Conservation (phyloP, 2,329 filamentous ascomycete species). For the Thelonectria blattea region DNA sequence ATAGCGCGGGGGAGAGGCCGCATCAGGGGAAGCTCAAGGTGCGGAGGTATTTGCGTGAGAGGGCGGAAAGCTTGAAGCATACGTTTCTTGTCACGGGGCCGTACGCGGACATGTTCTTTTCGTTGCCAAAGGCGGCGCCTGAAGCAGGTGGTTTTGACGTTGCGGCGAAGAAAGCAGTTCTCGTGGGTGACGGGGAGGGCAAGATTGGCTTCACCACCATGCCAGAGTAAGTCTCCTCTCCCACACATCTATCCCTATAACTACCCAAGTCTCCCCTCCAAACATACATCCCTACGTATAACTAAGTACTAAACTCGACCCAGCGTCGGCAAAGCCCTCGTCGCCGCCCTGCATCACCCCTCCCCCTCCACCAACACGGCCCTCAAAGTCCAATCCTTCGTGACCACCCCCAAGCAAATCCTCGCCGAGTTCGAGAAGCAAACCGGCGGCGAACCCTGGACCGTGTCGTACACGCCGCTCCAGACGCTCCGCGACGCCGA, state of each 20-base stretch:
- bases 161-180: conserved; percentile 59
- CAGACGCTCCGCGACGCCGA: conserved; percentile 62
- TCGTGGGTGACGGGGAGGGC: conserved; percentile 67
- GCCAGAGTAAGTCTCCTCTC: conserved; percentile 62
- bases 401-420: conserved; percentile 66
- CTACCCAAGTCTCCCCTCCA: not conserved
- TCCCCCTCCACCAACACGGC: conserved; percentile 59
- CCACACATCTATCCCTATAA: no score
- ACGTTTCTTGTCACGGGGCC: conserved; percentile 75
- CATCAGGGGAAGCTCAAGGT: conserved; percentile 75
- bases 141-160: conserved; percentile 65
- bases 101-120: conserved; percentile 68
- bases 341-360: conserved; percentile 65
- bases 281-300: no score
- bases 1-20: conserved; percentile 65
- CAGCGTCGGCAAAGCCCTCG: conserved; percentile 71
- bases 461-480: conserved; percentile 48
- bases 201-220: conserved; percentile 73
- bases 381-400: conserved; percentile 75
- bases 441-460: conserved; percentile 57
- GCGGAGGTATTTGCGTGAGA: conserved; percentile 62
- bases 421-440: conserved; percentile 72
- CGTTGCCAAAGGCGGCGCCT: conserved; percentile 38
- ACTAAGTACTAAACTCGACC: no score
- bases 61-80: conserved; percentile 60